Evolutionary conservation across 108 stramenopile species (phyloP).

Genomic region (Nannochloropsis oceanica): DNA sequence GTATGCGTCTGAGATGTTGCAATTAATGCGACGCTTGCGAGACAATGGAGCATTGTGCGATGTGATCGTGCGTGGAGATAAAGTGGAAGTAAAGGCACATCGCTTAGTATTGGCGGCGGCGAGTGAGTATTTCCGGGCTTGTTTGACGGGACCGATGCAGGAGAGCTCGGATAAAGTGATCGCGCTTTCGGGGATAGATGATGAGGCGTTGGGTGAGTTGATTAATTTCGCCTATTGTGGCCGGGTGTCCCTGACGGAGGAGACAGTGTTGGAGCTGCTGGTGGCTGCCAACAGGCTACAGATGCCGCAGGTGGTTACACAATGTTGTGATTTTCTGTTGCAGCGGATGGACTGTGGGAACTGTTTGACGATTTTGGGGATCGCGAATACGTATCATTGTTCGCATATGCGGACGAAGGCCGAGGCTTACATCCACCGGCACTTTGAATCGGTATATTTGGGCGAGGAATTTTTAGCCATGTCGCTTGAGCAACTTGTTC

Average conservation of each 20-base stretch:
- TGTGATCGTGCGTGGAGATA: not conserved
- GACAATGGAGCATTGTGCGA: not conserved
- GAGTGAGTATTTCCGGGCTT: not conserved
- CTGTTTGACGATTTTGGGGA: not conserved
- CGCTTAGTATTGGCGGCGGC: not conserved
- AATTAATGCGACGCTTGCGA: not conserved
- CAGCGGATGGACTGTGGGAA: not conserved
- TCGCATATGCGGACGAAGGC: not conserved
- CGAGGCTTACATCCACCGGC: not conserved
- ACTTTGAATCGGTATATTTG: not conserved
- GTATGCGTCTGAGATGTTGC: not conserved
- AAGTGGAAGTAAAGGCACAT: not conserved
- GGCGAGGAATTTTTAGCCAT: not conserved
- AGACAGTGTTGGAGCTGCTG: not conserved
- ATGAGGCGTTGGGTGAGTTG: not conserved
- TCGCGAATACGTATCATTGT: not conserved
- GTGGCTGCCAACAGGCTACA: not conserved
- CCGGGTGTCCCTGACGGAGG: not conserved
- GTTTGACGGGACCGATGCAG: not conserved
- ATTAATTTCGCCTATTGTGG: not conserved
- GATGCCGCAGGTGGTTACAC: not conserved
- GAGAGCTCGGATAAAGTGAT: not conserved
- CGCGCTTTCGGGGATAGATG: not conserved
- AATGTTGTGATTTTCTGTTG: not conserved
- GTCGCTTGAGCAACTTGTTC: not conserved